These are phyloP conservation scores for Phaeosphaeria sp. DNA, from an alignment of 2,329 filamentous ascomycete species.

Conservation along the genomic window DNA sequence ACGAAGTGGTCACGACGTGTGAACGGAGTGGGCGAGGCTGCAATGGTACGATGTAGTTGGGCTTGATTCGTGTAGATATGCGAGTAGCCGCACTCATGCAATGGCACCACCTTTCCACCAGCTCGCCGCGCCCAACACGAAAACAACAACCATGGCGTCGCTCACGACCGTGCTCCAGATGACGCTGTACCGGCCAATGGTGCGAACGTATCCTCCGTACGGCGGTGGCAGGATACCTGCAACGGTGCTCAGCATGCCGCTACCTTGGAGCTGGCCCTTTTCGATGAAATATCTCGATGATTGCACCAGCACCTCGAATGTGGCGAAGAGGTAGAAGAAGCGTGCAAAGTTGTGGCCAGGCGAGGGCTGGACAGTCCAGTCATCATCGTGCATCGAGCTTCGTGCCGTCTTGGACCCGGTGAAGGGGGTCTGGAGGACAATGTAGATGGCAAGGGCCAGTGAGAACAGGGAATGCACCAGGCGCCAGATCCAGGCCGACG, in stretches of 20 bases:
- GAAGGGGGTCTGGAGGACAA: conserved; percentile 72
- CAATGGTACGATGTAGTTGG: conserved; percentile 7
- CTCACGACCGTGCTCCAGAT: conserved; percentile 74
- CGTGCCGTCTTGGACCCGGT: conserved; percentile 69
- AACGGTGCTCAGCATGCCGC: conserved; percentile 69
- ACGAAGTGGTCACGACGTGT: background rate
- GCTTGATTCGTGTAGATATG: background rate
- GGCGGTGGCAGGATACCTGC: conserved; percentile 71
- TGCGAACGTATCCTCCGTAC: conserved; percentile 66
- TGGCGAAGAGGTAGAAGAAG: conserved; percentile 83
- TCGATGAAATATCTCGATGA: conserved; percentile 75
- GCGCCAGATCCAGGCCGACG: conserved; percentile 68
- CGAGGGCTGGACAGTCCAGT: conserved; percentile 39
- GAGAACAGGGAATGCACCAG: conserved; percentile 76
- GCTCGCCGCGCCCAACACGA: conserved; percentile 69
- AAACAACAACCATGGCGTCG: conserved; percentile 78
- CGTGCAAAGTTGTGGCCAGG: conserved; percentile 54
- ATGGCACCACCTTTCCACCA: conserved; percentile 54
- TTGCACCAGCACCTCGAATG: conserved; percentile 75
- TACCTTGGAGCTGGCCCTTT: conserved; percentile 62
- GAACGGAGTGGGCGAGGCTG: background rate
- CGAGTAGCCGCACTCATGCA: conserved; percentile 22
- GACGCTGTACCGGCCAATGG: conserved; percentile 69
- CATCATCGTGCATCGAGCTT: conserved; percentile 29
- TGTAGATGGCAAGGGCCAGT: conserved; percentile 72